A percentile compares a stretch with the other conserved stretches of the same genome.
Evolutionary conservation across 2,329 filamentous ascomycete species (phyloP).

Genomic region (Fusarium stilboides): DNA sequence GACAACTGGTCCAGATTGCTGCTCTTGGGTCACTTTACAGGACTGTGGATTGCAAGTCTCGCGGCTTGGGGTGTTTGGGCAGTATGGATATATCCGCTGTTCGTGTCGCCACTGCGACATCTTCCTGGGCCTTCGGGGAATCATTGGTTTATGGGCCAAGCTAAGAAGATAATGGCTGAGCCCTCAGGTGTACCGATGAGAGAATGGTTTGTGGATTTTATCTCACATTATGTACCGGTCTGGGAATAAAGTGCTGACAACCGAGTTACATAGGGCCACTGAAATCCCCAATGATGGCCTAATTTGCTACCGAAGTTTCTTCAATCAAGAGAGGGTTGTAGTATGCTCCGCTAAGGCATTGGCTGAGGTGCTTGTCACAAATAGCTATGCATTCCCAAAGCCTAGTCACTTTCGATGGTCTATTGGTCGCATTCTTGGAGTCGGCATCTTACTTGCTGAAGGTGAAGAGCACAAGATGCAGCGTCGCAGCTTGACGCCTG

Average conservation of each 20-base stretch:
- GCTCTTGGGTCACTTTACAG: constrained; percentile 55
- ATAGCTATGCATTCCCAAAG: constrained; percentile 79
- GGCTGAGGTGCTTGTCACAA: constrained; percentile 78
- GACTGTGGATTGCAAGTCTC: constrained; percentile 56
- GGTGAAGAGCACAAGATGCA: constrained; percentile 91
- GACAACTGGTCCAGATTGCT: constrained; percentile 50
- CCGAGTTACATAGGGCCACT: constrained; percentile 66
- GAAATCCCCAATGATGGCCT: constrained; percentile 77
- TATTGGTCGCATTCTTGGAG: constrained; percentile 76
- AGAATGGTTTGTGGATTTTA: constrained; percentile 61
- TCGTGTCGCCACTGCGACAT: constrained; percentile 65
- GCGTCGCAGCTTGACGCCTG: constrained; percentile 83
- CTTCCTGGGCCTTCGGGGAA: constrained; percentile 62
- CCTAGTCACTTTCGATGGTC: constrained; percentile 67
- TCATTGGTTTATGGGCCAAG: constrained; percentile 67
- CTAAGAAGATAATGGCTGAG: constrained; percentile 55
- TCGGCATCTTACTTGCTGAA: constrained; percentile 84
- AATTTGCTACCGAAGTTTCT: constrained; percentile 74
- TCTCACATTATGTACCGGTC: background rate
- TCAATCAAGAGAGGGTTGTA: constrained; percentile 76
- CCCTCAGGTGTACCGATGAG: constrained; percentile 62
- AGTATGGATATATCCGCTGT: constrained; percentile 64
- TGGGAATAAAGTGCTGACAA: constrained; percentile 18
- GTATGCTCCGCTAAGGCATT: constrained; percentile 75
- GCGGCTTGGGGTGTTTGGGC: constrained; percentile 58